These are phyloP conservation scores for Apiospora aurea DNA, from an alignment of 2,329 filamentous ascomycete genomes.

Conservation along the genomic window DNA sequence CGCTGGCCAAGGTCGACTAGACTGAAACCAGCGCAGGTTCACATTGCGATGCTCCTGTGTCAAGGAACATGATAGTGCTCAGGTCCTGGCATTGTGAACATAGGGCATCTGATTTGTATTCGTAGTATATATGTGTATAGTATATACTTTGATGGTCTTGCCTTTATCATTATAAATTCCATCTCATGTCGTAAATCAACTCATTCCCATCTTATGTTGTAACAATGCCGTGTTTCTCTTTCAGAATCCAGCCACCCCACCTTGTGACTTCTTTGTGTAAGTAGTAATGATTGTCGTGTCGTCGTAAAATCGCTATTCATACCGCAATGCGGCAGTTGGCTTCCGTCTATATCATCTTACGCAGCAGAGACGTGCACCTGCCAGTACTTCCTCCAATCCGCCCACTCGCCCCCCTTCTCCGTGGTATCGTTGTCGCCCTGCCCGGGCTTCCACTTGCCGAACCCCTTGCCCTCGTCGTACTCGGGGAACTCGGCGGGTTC, in stretches of 20 bases:
- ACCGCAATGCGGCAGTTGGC: neutral
- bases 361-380: constrained; percentile 40
- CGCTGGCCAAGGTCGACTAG: no score
- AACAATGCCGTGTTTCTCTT: neutral
- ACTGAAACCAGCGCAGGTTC: neutral
- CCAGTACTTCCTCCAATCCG: constrained; percentile 49
- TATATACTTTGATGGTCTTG: neutral
- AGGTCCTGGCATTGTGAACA: neutral
- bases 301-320: neutral
- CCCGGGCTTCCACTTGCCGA: constrained; percentile 45
- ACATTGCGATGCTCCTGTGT: neutral
- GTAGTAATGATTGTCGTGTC: neutral
- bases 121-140: neutral
- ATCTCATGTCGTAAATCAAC: neutral
- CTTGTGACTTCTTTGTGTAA: neutral
- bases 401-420: constrained; percentile 41
- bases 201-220: neutral
- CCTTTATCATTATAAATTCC: neutral
- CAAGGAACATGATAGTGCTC: neutral
- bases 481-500: constrained; percentile 56
- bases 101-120: neutral
- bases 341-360: neutral
- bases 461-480: constrained; percentile 41
- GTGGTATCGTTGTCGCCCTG: constrained; percentile 37
- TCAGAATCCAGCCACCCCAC: neutral